Conservation (phyloP, 1,139 yeast species). For the Hemisphaericaspora lyxosophila region DNA sequence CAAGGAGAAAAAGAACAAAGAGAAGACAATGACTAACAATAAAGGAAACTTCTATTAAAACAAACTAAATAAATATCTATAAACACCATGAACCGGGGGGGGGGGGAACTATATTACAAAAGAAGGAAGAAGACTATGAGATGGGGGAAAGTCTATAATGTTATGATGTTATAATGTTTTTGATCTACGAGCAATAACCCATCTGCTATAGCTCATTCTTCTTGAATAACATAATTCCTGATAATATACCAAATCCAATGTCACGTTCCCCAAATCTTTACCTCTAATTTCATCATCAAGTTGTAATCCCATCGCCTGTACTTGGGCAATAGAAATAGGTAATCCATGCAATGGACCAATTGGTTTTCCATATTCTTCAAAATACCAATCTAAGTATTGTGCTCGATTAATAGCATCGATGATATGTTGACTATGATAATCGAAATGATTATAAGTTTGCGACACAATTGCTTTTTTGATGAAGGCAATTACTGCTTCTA, state of each 20-base stretch:
- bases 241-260: constrained; percentile 1
- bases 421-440: constrained; percentile 2
- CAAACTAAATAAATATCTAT: no score
- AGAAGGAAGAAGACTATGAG: no score
- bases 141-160: no score
- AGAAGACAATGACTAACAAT: no score
- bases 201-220: neutral
- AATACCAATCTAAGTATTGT: constrained; percentile 37
- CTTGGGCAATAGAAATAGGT: constrained; percentile 46
- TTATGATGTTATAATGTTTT: no score
- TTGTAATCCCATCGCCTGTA: neutral
- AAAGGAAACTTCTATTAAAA: no score
- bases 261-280: constrained; percentile 25
- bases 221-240: neutral
- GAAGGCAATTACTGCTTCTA: constrained; percentile 13
- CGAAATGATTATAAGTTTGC: constrained; percentile 2
- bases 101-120: no score
- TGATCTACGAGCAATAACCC: no score
- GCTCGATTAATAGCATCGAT: constrained; percentile 25
- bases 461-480: constrained; percentile 25
- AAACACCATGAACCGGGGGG: no score
- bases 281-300: neutral
- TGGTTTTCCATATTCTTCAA: constrained; percentile 29
- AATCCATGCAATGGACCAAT: constrained; percentile 67
- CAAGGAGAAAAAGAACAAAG: no score